A percentile compares a stretch with the other conserved stretches of the same genome.
Evolutionary conservation across 1,284 basidiomycete species (phyloP).

Genomic region (Heterobasidion occidentale): DNA sequence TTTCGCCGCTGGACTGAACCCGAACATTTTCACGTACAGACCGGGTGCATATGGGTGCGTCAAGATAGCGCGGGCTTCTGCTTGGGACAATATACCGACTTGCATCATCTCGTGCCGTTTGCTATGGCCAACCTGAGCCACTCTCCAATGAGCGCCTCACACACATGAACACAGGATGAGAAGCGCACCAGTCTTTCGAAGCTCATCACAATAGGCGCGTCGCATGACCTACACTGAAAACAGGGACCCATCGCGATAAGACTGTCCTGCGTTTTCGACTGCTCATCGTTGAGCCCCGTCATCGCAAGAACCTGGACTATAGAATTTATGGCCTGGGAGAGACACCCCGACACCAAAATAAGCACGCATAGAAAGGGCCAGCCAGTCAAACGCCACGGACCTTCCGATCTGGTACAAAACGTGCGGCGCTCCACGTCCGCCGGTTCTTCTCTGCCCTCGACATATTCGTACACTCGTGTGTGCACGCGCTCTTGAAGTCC

Average conservation of each 20-base stretch:
- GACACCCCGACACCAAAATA: neutral
- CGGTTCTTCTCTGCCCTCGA: slow-evolving; percentile 22
- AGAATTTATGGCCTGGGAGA: slow-evolving; percentile 33
- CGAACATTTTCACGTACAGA: slow-evolving; percentile 22
- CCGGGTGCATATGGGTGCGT: slow-evolving; percentile 23
- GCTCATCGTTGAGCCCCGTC: slow-evolving; percentile 23
- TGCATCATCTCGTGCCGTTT: slow-evolving; percentile 53
- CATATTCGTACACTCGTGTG: slow-evolving; percentile 39
- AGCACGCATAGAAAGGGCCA: neutral
- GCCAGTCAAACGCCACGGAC: slow-evolving; percentile 22
- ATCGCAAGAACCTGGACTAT: slow-evolving; percentile 29
- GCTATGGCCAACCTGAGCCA: slow-evolving; percentile 32
- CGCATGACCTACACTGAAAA: slow-evolving; percentile 46
- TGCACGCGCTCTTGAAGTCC: slow-evolving; percentile 47
- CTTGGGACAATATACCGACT: slow-evolving; percentile 24
- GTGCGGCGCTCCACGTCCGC: slow-evolving; percentile 35
- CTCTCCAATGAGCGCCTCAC: neutral
- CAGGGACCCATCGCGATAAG: slow-evolving; percentile 21
- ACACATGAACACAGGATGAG: neutral
- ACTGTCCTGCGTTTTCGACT: slow-evolving; percentile 14
- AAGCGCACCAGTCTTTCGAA: slow-evolving; percentile 39
- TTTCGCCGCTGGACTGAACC: slow-evolving; percentile 13
- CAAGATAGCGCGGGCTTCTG: slow-evolving; percentile 15
- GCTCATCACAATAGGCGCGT: slow-evolving; percentile 41
- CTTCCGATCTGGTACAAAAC: slow-evolving; percentile 50